Percentiles rank a stretch among this genome's conserved stretches.
Evolutionary conservation across 768 basidiomycete species (phyloP).

Genomic region (Lactifluus rugatus): DNA sequence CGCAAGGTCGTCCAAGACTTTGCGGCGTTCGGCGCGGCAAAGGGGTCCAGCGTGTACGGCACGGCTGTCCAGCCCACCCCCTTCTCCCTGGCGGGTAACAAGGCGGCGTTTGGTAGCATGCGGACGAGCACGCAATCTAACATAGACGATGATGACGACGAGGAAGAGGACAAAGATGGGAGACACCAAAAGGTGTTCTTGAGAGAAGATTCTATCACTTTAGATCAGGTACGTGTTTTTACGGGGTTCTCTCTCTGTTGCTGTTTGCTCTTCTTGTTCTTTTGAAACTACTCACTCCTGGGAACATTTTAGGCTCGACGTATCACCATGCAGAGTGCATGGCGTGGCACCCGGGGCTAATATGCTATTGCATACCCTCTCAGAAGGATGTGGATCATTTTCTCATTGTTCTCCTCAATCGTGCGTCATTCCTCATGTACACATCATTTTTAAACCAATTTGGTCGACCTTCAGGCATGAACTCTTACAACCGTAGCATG

Average conservation of each 20-base stretch:
- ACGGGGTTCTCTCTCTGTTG: neutral
- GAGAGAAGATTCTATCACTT: conserved; percentile 74
- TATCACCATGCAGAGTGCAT: conserved; percentile 85
- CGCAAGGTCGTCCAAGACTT: conserved; percentile 87
- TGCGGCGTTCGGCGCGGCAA: conserved; percentile 71
- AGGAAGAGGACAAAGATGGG: conserved; percentile 44
- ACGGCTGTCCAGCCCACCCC: conserved; percentile 77
- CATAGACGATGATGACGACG: conserved; percentile 67
- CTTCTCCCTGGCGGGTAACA: conserved; percentile 67
- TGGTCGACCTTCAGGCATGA: conserved; percentile 3
- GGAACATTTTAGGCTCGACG: conserved; percentile 49
- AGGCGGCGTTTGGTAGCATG: conserved; percentile 79
- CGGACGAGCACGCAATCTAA: conserved; percentile 34
- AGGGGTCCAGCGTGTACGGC: conserved; percentile 69
- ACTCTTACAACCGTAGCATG: conserved; percentile 11
- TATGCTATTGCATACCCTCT: conserved; percentile 5
- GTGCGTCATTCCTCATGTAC: neutral
- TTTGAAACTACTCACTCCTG: conserved; percentile 1
- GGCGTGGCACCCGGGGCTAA: conserved; percentile 59
- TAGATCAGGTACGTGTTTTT: conserved; percentile 64
- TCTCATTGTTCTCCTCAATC: conserved; percentile 9
- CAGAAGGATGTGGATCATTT: conserved; percentile 4
- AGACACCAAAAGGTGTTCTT: conserved; percentile 70
- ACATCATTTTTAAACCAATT: neutral
- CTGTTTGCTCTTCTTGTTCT: neutral